A percentile compares a stretch with the other conserved stretches of the same genome.
phyloP scores from a whole-genome alignment of 2,329 filamentous ascomycete species.

The Phyllosticta citribraziliensis region DNA sequence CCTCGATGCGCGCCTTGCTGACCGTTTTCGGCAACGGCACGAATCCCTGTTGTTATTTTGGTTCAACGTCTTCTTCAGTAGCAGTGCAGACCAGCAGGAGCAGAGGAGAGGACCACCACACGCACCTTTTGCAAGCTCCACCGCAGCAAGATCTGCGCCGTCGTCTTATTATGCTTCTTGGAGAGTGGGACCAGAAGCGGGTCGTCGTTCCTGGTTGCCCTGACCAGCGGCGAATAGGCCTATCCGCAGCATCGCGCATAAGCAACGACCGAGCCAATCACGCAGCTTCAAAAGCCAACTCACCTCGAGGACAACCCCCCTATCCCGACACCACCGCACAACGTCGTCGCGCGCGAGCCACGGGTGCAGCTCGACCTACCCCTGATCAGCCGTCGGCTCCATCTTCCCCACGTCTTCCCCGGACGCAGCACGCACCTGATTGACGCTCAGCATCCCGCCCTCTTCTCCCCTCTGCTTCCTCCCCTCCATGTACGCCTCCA shows the following conservation, averaged over 20 bases:
- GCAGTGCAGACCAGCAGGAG: too few relatives aligned
- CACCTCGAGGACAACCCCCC: conserved; percentile 35
- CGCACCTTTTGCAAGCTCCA: conserved; percentile 47
- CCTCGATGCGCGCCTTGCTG: conserved; percentile 48
- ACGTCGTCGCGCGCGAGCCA: conserved; percentile 78
- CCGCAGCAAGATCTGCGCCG: conserved; percentile 48
- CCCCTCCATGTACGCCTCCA: conserved; percentile 46
- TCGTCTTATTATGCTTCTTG: conserved; percentile 48
- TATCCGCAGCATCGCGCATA: conserved; percentile 2
- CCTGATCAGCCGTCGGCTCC: neutral
- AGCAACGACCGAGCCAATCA: neutral
- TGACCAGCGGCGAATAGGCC: conserved; percentile 39
- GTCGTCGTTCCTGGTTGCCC: conserved; percentile 42
- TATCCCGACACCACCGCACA: conserved; percentile 60
- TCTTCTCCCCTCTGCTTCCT: conserved; percentile 53
- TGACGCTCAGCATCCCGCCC: conserved; percentile 66
- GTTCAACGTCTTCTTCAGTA: neutral
- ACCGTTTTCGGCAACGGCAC: conserved; percentile 55
- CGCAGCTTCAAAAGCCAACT: neutral
- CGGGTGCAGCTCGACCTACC: conserved; percentile 64
- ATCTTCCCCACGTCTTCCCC: neutral
- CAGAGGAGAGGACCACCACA: neutral
- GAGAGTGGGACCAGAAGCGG: conserved; percentile 40
- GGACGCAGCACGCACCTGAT: conserved; percentile 46
- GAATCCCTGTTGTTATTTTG: conserved; percentile 38